Evolutionary conservation across 2,329 filamentous ascomycete genomes (phyloP).

Genomic region (Penicillium sp.): DNA sequence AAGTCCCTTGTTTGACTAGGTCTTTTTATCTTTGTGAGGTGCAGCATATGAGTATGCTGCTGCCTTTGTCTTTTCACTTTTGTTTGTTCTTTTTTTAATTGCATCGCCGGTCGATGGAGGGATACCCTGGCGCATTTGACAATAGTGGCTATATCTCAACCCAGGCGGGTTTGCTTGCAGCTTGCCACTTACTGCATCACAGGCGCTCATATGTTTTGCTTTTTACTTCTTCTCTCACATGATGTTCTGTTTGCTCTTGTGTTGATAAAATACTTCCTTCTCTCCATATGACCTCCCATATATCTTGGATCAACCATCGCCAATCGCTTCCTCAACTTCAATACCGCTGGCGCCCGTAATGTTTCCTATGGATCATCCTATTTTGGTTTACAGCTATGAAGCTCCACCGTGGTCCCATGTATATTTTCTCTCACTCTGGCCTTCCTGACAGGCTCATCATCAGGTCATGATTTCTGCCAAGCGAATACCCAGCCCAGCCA

Average conservation of each 20-base stretch:
- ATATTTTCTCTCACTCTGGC: no score
- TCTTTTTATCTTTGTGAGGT: not conserved
- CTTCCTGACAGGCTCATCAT: no score
- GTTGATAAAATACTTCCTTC: not conserved
- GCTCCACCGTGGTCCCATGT: no score
- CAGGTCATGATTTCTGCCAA: no score
- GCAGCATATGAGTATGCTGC: not conserved
- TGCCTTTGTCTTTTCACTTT: not conserved
- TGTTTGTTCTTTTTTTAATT: not conserved
- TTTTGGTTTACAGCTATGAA: no score
- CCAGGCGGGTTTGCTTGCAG: not conserved
- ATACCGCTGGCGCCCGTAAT: no score
- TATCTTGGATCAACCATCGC: not conserved
- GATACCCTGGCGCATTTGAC: conserved; percentile 23
- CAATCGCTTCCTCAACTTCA: no score
- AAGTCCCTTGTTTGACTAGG: not conserved
- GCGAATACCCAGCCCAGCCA: no score
- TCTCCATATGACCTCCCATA: not conserved
- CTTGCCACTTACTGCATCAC: conserved; percentile 3
- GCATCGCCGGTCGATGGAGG: conserved; percentile 12
- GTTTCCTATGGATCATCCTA: no score
- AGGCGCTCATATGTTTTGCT: not conserved
- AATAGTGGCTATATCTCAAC: not conserved
- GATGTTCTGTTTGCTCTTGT: not conserved
- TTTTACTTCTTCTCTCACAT: not conserved